These are phyloP conservation scores for Ilyonectria sp. DNA, from an alignment of 2,329 filamentous ascomycete species.

Conservation along the genomic window DNA sequence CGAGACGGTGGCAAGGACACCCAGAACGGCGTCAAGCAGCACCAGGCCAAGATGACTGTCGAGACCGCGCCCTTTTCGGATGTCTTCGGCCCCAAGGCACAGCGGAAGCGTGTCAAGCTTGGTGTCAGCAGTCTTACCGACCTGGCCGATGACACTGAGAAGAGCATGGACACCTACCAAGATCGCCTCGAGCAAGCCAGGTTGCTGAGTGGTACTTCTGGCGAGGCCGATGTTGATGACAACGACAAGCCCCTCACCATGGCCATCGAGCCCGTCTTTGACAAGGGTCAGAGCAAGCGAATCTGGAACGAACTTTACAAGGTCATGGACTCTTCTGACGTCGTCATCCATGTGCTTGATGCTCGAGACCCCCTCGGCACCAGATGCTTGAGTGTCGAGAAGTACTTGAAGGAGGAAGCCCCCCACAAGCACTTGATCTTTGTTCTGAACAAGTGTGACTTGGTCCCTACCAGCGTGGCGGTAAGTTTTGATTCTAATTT, in stretches of 20 bases:
- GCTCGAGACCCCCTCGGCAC: slow-evolving; percentile 92
- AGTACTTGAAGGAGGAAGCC: slow-evolving; percentile 93
- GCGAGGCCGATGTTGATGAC: slow-evolving; percentile 66
- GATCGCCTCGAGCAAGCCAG: slow-evolving; percentile 85
- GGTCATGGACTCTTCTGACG: slow-evolving; percentile 95
- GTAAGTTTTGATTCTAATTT: slow-evolving; percentile 75
- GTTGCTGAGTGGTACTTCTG: slow-evolving; percentile 80
- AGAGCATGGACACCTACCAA: slow-evolving; percentile 85
- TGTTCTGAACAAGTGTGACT: slow-evolving; percentile 71
- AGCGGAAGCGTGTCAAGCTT: slow-evolving; percentile 93
- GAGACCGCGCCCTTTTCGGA: slow-evolving; percentile 89
- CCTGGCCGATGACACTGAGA: slow-evolving; percentile 83
- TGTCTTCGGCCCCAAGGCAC: slow-evolving; percentile 93
- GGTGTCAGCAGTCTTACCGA: slow-evolving; percentile 86
- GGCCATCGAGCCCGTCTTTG: slow-evolving; percentile 89
- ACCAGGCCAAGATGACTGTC: slow-evolving; percentile 93
- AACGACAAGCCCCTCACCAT: slow-evolving; percentile 63
- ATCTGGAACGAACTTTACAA: slow-evolving; percentile 98
- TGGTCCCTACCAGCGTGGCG: slow-evolving; percentile 92
- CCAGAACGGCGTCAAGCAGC: slow-evolving; percentile 89
- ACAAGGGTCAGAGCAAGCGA: slow-evolving; percentile 93
- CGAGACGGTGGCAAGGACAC: slow-evolving; percentile 77
- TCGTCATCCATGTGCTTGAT: slow-evolving; percentile 95
- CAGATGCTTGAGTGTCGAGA: slow-evolving; percentile 83
- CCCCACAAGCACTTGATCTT: slow-evolving; percentile 90